Percentiles rank a stretch among this genome's conserved stretches.
Conservation (phyloP, 306 rosid genomes). For the Gleditsia sinensis region DNA sequence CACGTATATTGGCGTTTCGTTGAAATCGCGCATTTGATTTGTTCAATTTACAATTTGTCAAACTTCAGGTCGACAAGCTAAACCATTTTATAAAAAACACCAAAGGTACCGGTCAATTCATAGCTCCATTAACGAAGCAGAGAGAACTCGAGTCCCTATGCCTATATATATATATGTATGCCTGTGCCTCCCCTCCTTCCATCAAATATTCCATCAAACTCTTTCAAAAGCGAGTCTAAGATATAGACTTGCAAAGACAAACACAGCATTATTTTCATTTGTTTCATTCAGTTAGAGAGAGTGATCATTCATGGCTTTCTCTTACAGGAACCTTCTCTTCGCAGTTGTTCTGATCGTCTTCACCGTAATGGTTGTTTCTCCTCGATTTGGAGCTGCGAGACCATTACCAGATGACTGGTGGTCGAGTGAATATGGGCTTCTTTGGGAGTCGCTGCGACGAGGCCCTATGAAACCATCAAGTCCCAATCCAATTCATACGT, state of each 20-base stretch:
- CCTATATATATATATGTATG: too few species aligned
- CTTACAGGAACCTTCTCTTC: conserved; percentile 22
- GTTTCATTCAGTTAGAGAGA: not conserved
- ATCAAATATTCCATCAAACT: too few species aligned
- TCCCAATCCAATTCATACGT: not conserved
- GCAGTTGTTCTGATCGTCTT: conserved; percentile 12
- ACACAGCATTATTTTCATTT: not conserved
- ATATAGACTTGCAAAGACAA: too few species aligned
- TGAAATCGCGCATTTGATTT: not conserved
- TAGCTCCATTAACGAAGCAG: too few species aligned
- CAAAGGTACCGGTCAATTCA: too few species aligned
- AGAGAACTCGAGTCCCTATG: too few species aligned
- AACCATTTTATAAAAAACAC: too few species aligned
- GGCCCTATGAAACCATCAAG: not conserved
- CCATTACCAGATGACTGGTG: not conserved
- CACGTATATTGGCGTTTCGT: not conserved
- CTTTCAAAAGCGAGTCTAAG: too few species aligned
- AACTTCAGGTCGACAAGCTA: not conserved
- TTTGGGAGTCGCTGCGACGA: not conserved
- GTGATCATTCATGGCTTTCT: conserved; percentile 6
- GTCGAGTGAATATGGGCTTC: not conserved
- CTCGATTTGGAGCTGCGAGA: conserved; percentile 32
- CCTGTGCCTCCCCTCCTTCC: too few species aligned
- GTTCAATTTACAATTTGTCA: not conserved
- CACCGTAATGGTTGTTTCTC: conserved; percentile 4